These are phyloP conservation scores for Dictyostelium citrinum DNA, from an alignment of 78 protist species.

Conservation along the genomic window DNA sequence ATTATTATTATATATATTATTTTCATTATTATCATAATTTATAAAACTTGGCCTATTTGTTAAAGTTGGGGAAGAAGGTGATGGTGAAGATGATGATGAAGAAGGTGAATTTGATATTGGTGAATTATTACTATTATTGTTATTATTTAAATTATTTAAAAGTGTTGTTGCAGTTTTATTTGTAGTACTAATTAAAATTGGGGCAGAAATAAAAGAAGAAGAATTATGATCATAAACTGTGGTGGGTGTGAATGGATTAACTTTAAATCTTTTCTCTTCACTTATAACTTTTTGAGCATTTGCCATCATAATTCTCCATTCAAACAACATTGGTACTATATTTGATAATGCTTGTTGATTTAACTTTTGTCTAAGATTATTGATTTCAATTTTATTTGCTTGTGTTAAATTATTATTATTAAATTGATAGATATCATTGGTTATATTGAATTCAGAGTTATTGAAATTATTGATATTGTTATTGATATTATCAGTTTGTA, in stretches of 20 bases:
- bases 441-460: background rate
- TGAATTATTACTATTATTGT: background rate
- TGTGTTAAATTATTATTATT: background rate
- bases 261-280: slow-evolving; percentile 40
- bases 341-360: background rate
- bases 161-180: background rate
- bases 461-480: background rate
- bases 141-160: background rate
- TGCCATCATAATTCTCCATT: slow-evolving; percentile 54
- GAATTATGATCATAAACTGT: slow-evolving; percentile 13
- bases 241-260: slow-evolving; percentile 1
- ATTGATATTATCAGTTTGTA: background rate
- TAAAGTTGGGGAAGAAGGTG: slow-evolving; percentile 2
- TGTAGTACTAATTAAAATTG: slow-evolving; percentile 10
- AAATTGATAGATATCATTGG: background rate
- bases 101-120: background rate
- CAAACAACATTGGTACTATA: slow-evolving; percentile 4
- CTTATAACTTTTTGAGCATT: slow-evolving; percentile 63
- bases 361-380: background rate
- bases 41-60: background rate
- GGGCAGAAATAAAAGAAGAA: slow-evolving; percentile 15
- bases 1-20: background rate
- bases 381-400: background rate
- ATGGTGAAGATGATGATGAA: background rate
- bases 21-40: background rate